Percentiles rank a stretch among this genome's conserved stretches.
phyloP scores from a whole-genome alignment of 1,284 basidiomycete genomes.

The Tylopilus orsonianus region DNA sequence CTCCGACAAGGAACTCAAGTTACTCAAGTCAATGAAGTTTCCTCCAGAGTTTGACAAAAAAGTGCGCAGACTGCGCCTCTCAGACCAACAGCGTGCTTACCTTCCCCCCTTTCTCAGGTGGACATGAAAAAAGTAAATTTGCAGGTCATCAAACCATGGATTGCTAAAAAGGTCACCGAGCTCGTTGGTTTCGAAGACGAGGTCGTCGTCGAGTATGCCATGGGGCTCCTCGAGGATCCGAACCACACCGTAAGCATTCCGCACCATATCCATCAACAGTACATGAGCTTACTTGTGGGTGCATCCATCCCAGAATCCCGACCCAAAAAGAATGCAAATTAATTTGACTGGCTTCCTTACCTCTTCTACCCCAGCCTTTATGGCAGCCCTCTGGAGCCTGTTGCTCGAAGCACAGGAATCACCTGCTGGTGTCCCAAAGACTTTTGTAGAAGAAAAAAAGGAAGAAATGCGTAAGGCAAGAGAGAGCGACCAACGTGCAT shows the following conservation, averaged over 20 bases:
- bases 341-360: conserved; percentile 90
- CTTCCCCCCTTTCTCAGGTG: conserved; percentile 44
- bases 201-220: conserved; percentile 94
- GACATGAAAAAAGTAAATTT: conserved; percentile 95
- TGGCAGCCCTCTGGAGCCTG: conserved; percentile 86
- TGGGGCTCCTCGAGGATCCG: conserved; percentile 88
- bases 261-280: not conserved
- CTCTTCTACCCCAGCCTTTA: conserved; percentile 79
- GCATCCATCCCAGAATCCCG: conserved; percentile 71
- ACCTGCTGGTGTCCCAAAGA: conserved; percentile 87
- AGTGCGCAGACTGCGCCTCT: conserved; percentile 42
- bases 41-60: conserved; percentile 88
- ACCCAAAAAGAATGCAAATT: conserved; percentile 95
- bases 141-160: conserved; percentile 89
- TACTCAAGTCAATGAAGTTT: conserved; percentile 89
- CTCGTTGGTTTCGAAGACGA: conserved; percentile 96
- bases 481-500: conserved; percentile 65
- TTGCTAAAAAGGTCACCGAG: conserved; percentile 87
- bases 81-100: not conserved
- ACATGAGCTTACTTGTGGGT: not conserved
- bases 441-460: conserved; percentile 96
- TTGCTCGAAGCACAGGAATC: conserved; percentile 89
- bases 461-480: conserved; percentile 82
- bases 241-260: conserved; percentile 66
- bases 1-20: conserved; percentile 90